Conservation (phyloP, 305 asterid genomes). For the Rubia tinctorum region DNA sequence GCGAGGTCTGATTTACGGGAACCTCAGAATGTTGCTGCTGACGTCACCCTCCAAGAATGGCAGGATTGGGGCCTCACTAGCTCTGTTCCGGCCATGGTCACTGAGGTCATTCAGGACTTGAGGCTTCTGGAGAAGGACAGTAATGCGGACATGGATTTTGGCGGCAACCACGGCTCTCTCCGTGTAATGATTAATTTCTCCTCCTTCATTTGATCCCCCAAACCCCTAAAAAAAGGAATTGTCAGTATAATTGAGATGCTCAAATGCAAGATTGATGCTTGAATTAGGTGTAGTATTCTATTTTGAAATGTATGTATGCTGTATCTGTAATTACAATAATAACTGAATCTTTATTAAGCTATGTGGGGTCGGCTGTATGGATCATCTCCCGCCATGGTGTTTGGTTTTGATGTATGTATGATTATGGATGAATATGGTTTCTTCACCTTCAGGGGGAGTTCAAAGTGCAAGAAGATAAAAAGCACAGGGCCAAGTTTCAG, state of each 20-base stretch:
- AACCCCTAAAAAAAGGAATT: background rate
- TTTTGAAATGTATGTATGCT: background rate
- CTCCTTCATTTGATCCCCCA: background rate
- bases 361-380: background rate
- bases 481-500: slow-evolving; percentile 75
- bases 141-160: slow-evolving; percentile 58
- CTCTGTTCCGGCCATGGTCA: slow-evolving; percentile 76
- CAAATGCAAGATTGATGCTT: background rate
- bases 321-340: no score
- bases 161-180: slow-evolving; percentile 78
- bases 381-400: background rate
- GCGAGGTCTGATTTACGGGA: slow-evolving; percentile 15
- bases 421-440: slow-evolving; percentile 3
- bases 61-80: slow-evolving; percentile 84
- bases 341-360: background rate
- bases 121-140: slow-evolving; percentile 60
- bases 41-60: slow-evolving; percentile 78
- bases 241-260: background rate
- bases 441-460: slow-evolving; percentile 66
- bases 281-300: background rate
- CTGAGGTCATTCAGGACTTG: slow-evolving; percentile 65
- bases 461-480: slow-evolving; percentile 89
- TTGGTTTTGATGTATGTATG: background rate
- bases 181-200: slow-evolving; percentile 32
- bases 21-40: slow-evolving; percentile 28